Conservation (phyloP, 2,329 filamentous ascomycete genomes). For the Aureobasidium sp. region DNA sequence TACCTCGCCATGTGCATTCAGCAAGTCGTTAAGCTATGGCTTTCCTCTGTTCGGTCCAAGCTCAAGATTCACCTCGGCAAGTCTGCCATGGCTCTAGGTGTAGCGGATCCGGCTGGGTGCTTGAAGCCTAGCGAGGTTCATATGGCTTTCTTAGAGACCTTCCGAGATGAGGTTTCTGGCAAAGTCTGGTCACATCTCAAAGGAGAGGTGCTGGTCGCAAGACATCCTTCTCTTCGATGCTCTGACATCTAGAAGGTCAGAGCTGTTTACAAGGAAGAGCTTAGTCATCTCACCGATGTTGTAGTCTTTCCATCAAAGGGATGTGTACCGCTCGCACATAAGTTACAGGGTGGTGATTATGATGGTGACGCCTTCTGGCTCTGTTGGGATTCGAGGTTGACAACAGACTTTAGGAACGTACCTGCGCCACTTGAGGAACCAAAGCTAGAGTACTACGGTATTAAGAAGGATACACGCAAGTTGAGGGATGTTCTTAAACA, state of each 20-base stretch:
- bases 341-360: slow-evolving; percentile 72
- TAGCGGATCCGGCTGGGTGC: slow-evolving; percentile 56
- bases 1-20: slow-evolving; percentile 30
- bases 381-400: slow-evolving; percentile 62
- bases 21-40: slow-evolving; percentile 44
- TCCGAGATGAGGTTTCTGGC: slow-evolving; percentile 45
- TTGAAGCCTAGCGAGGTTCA: slow-evolving; percentile 60
- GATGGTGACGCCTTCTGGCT: slow-evolving; percentile 71
- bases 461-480: slow-evolving; percentile 42
- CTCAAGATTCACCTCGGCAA: slow-evolving; percentile 20
- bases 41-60: slow-evolving; percentile 37
- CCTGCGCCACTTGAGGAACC: slow-evolving; percentile 38
- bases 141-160: slow-evolving; percentile 56
- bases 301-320: slow-evolving; percentile 66
- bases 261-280: slow-evolving; percentile 45
- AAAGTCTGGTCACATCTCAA: slow-evolving; percentile 49
- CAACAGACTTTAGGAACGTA: slow-evolving; percentile 58
- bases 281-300: slow-evolving; percentile 66
- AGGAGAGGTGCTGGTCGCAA: slow-evolving; percentile 57
- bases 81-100: slow-evolving; percentile 57
- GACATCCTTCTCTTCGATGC: slow-evolving; percentile 59
- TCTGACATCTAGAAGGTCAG: slow-evolving; percentile 62
- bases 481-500: slow-evolving; percentile 39
- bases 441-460: slow-evolving; percentile 40
- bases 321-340: slow-evolving; percentile 54